Conservation (phyloP, 2,329 filamentous ascomycete genomes). For the Clarireedia sp. region DNA sequence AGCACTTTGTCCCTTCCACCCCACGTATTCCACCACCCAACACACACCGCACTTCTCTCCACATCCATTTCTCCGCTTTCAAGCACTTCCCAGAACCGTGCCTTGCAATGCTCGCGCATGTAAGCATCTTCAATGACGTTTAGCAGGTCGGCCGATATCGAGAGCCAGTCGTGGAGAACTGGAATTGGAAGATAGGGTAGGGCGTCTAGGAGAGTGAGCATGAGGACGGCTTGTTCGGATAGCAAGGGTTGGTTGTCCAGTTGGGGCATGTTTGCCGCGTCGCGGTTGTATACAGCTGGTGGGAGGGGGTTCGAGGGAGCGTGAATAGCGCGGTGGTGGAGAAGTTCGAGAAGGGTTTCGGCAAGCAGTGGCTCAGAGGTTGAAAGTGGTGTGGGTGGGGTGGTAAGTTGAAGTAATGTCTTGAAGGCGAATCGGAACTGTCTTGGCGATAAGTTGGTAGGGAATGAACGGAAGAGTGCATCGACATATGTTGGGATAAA, state of each 20-base stretch:
- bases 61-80: conserved; percentile 62
- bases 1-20: conserved; percentile 29
- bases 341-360: conserved; percentile 56
- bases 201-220: conserved; percentile 57
- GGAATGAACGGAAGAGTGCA: conserved; percentile 59
- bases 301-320: conserved; percentile 42
- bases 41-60: conserved; percentile 55
- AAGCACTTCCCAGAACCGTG: conserved; percentile 60
- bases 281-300: conserved; percentile 15
- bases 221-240: conserved; percentile 53
- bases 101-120: conserved; percentile 50
- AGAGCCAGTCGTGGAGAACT: conserved; percentile 58
- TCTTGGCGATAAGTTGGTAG: conserved; percentile 53
- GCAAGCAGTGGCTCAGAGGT: conserved; percentile 55
- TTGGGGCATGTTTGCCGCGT: conserved; percentile 24
- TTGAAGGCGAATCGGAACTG: conserved; percentile 67
- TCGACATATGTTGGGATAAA: conserved; percentile 63
- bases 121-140: conserved; percentile 44
- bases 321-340: conserved; percentile 49
- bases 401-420: conserved; percentile 56
- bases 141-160: conserved; percentile 51
- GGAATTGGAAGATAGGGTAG: conserved; percentile 52
- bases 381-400: conserved; percentile 55
- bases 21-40: conserved; percentile 59
- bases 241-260: conserved; percentile 33